These are phyloP conservation scores for Dryadomyces quercus-mongolicae DNA, from an alignment of 2,329 filamentous ascomycete species.

Conservation along the genomic window DNA sequence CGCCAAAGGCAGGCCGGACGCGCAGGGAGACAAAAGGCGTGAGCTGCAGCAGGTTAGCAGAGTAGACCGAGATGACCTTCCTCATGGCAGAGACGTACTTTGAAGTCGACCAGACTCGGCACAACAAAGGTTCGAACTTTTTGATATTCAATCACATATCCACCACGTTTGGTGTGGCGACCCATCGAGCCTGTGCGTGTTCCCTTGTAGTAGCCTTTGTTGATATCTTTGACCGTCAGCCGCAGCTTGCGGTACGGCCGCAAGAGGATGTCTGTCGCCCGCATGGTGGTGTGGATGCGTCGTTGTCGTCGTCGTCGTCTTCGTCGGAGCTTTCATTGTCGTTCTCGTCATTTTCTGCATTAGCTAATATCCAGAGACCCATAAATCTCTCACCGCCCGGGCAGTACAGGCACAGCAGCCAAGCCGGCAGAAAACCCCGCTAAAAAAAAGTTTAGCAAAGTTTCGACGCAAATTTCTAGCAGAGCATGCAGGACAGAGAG, in stretches of 20 bases:
- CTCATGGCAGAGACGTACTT: conserved; percentile 35
- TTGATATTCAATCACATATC: conserved; percentile 69
- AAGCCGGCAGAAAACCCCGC: conserved; percentile 11
- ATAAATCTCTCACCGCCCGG: conserved; percentile 7
- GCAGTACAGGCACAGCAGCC: neutral
- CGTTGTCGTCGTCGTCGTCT: neutral
- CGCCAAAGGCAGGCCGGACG: conserved; percentile 35
- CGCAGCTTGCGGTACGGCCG: conserved; percentile 60
- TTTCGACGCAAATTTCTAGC: too few species aligned
- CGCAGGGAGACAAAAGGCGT: conserved; percentile 64
- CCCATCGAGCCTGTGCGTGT: conserved; percentile 83
- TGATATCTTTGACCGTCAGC: conserved; percentile 86
- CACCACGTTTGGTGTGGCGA: conserved; percentile 68
- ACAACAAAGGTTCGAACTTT: conserved; percentile 89
- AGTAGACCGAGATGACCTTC: neutral
- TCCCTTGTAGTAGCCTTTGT: conserved; percentile 95
- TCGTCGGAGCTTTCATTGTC: too few species aligned
- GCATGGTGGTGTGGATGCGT: conserved; percentile 35
- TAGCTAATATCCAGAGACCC: neutral
- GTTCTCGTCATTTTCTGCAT: neutral
- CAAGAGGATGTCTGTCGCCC: conserved; percentile 55
- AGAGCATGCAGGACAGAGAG: neutral
- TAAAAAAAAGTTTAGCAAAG: conserved; percentile 8
- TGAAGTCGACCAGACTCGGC: conserved; percentile 53
- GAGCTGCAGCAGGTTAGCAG: conserved; percentile 40